These are phyloP conservation scores for Trametes elegans DNA, from an alignment of 768 basidiomycete genomes.

Conservation along the genomic window DNA sequence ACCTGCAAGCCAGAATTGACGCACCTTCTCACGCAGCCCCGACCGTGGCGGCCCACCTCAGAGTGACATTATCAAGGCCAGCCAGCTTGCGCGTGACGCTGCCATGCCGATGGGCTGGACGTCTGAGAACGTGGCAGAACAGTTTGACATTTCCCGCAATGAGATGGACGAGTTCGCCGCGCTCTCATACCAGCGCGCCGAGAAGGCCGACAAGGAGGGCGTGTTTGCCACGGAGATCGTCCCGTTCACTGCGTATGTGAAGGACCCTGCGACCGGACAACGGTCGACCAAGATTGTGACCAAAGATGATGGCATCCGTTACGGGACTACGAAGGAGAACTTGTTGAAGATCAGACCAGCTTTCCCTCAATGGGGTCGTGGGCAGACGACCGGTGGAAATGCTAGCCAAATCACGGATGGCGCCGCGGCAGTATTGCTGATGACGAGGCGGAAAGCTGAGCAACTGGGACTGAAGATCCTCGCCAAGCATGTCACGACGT, in stretches of 20 bases:
- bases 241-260: conserved; percentile 65
- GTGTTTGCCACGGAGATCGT: conserved; percentile 70
- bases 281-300: conserved; percentile 52
- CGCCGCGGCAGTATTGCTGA: conserved; percentile 76
- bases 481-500: conserved; percentile 77
- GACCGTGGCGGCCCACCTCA: conserved; percentile 60
- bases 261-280: conserved; percentile 53
- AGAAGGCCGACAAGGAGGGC: conserved; percentile 66
- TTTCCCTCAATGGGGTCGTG: conserved; percentile 80
- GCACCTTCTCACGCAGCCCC: conserved; percentile 42
- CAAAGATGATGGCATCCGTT: conserved; percentile 77
- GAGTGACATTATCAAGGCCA: conserved; percentile 58
- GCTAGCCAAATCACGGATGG: conserved; percentile 86
- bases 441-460: conserved; percentile 79
- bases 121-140: conserved; percentile 78
- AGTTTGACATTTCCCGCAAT: conserved; percentile 69
- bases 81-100: conserved; percentile 59
- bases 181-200: conserved; percentile 74
- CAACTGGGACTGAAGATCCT: conserved; percentile 68
- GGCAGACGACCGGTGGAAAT: conserved; percentile 79
- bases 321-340: conserved; percentile 65
- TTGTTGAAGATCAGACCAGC: conserved; percentile 67
- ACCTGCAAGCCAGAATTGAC: conserved; percentile 23
- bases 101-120: conserved; percentile 86
- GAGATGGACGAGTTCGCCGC: conserved; percentile 78